Base-by-base conservation (phyloP, 2,329 filamentous ascomycete genomes). In the Colletotrichum theobromicola region DNA sequence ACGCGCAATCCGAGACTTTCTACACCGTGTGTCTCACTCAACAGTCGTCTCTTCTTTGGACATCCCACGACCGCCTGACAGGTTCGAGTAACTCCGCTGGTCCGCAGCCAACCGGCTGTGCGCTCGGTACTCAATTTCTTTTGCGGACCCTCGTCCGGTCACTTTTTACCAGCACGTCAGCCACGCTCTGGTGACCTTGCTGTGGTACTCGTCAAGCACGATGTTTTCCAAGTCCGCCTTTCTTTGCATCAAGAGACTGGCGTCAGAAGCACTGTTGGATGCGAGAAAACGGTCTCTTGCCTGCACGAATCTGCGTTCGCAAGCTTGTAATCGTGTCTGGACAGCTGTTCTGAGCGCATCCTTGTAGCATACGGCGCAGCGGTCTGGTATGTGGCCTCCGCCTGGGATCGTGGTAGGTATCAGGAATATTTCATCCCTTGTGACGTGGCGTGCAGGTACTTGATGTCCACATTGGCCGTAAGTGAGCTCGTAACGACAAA, bases 371-470 rank as follows among this genome's bases (percentile, higher is more conserved):
- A 53, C 24, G 13, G 62, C 35, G 50, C 80, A 82, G 13, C 75
- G 37, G 32, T 74, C 55, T n/a, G 79, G 78, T 55, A 84, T 79
- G n/a, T 62, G 18, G 5, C 84, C 83, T 13, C 80, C 80, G 6
- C 81, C 79, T 5, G 79, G 67, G 1, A 84, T 75, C 4, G 83
- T 85, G 24, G 74, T 74, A 1, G 84, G 83, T n/a, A 85, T 62
- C 1, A 78, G 67, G 62, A 79, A 76, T n/a, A 86, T 79, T 8
- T 77, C 80, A 37, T 82, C 78, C 5, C 74, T 75, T 1, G 81
- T 79, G 57, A 85, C 71, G 18, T 77, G 68, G 3, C 78, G 77
- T 10, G 77, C 72, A 35, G 70, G 68, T 16, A 84, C 75, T 5
- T 32, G 26, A 75, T 86, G 83, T 4, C 78, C 67, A 71, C 83